Base-by-base conservation (phyloP, 768 basidiomycete species). In the Panus rudis region DNA sequence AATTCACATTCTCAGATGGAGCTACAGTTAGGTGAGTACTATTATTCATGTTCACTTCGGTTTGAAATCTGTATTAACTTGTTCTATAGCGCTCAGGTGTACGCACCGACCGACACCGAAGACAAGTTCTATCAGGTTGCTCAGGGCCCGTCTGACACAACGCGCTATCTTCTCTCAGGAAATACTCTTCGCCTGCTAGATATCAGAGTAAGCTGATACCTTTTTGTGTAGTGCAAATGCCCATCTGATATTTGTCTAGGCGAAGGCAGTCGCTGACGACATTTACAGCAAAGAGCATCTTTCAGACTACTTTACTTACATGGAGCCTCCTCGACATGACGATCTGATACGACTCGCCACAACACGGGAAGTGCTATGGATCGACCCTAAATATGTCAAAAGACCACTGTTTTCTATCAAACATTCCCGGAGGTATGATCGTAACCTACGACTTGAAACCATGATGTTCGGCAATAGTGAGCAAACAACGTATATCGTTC, bases 291-390 rank as follows among this genome's bases (percentile, higher is more conserved):
- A n/a, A n/a, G n/a, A n/a, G n/a, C n/a, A n/a, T n/a, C n/a, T n/a
- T n/a, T 56, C 58, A 21, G 66, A 73, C 38, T 41, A 70, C 1
- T 56, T 87, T 14, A 83, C 82, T 1, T 76, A 71, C 20, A 61
- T 81, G 26, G 78, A 79, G 49, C 60, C 68, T 46, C 56, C 63
- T 14, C 49, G 50, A 5, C 54, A 60, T 4, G 69, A 76, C 45
- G 55, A 72, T 34, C 58, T 80, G 28, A 53, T 80, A 23, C 71
- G 74, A 3, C 49, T 85, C 3, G 72, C 70, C 23, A 77, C 84
- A 1, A 89, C 84, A 1, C 66, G 63, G 1, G 70, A 81, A 34
- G 52, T 89, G 13, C 49, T 81, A 12, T 90, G 87, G 86, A 57
- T 89, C 22, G 87, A 91, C 53, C 63, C 68, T 22, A 73, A 86